phyloP scores from a whole-genome alignment of 2,329 filamentous ascomycete species.

The Davidsoniella eucalypti region DNA sequence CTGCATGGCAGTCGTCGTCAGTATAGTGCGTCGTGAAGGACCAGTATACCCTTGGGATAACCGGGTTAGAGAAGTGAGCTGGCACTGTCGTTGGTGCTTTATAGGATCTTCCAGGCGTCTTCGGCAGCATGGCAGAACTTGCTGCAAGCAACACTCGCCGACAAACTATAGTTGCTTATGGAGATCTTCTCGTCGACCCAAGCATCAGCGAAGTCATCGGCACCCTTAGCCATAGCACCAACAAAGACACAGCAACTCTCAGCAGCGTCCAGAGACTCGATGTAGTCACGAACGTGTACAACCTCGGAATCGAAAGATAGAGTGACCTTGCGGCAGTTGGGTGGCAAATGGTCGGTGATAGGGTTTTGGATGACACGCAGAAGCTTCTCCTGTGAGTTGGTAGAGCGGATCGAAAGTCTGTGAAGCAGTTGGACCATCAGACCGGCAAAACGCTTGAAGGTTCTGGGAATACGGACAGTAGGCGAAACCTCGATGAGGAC shows the following conservation, averaged over 20 bases:
- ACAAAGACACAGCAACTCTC: slow-evolving; percentile 97
- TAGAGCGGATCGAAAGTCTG: slow-evolving; percentile 86
- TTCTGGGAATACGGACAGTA: slow-evolving; percentile 92
- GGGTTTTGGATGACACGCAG: slow-evolving; percentile 96
- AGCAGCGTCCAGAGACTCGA: slow-evolving; percentile 58
- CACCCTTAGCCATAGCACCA: slow-evolving; percentile 94
- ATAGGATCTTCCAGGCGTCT: slow-evolving; percentile 89
- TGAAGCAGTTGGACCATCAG: slow-evolving; percentile 97
- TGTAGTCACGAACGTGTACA: slow-evolving; percentile 76
- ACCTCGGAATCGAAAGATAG: slow-evolving; percentile 85
- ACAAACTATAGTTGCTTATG: slow-evolving; percentile 96
- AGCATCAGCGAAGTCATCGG: slow-evolving; percentile 84
- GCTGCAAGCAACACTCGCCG: slow-evolving; percentile 95
- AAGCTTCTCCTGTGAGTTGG: slow-evolving; percentile 93
- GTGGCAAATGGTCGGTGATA: slow-evolving; percentile 89
- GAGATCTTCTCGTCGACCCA: slow-evolving; percentile 95
- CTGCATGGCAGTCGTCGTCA: too few relatives aligned
- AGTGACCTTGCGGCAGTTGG: slow-evolving; percentile 95
- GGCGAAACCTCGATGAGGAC: slow-evolving; percentile 96
- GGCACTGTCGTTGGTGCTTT: slow-evolving; percentile 19
- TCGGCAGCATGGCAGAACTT: slow-evolving; percentile 98
- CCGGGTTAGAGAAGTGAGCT: too few relatives aligned
- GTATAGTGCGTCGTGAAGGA: too few relatives aligned
- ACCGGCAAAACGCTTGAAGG: slow-evolving; percentile 96
- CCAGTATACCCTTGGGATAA: not conserved